Conservation (phyloP, 1,139 yeast species). For the Blastobotrys aristatus region DNA sequence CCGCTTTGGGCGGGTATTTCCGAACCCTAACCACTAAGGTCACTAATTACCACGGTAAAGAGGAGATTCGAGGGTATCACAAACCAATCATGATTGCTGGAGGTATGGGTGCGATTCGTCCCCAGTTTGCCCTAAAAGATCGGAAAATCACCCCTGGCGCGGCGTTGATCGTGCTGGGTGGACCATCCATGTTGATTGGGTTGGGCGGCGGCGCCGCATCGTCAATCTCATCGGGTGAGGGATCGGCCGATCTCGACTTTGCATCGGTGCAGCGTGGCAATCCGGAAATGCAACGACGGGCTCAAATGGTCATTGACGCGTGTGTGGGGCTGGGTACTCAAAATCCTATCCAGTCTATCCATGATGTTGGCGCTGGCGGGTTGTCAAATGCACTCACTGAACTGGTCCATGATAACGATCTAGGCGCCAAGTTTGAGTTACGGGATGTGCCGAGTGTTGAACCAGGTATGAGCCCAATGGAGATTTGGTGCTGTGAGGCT, state of each 20-base stretch:
- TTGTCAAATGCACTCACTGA: slow-evolving; percentile 96
- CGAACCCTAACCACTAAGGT: slow-evolving; percentile 88
- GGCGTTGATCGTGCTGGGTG: slow-evolving; percentile 89
- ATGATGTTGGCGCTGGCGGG: slow-evolving; percentile 99
- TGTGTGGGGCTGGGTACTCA: slow-evolving; percentile 78
- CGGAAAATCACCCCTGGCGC: slow-evolving; percentile 89
- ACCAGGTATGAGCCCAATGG: slow-evolving; percentile 99
- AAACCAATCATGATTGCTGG: slow-evolving; percentile 99
- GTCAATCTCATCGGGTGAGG: slow-evolving; percentile 90
- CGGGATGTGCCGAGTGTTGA: slow-evolving; percentile 88
- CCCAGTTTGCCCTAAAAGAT: slow-evolving; percentile 84
- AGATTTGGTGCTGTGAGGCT: slow-evolving; percentile 99
- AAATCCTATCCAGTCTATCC: slow-evolving; percentile 92
- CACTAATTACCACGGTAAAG: slow-evolving; percentile 52
- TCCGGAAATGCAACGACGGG: slow-evolving; percentile 99
- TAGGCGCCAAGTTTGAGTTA: slow-evolving; percentile 90
- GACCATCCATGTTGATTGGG: slow-evolving; percentile 98
- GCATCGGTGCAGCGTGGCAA: slow-evolving; percentile 99
- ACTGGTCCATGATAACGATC: slow-evolving; percentile 90
- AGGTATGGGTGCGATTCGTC: slow-evolving; percentile 96
- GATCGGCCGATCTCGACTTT: slow-evolving; percentile 90
- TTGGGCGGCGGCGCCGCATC: slow-evolving; percentile 99
- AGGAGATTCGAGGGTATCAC: slow-evolving; percentile 91
- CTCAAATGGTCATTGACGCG: slow-evolving; percentile 94
- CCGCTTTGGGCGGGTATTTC: slow-evolving; percentile 95